Evolutionary conservation across 1,284 basidiomycete genomes (phyloP).

Genomic region (Trichosporon ovoides): DNA sequence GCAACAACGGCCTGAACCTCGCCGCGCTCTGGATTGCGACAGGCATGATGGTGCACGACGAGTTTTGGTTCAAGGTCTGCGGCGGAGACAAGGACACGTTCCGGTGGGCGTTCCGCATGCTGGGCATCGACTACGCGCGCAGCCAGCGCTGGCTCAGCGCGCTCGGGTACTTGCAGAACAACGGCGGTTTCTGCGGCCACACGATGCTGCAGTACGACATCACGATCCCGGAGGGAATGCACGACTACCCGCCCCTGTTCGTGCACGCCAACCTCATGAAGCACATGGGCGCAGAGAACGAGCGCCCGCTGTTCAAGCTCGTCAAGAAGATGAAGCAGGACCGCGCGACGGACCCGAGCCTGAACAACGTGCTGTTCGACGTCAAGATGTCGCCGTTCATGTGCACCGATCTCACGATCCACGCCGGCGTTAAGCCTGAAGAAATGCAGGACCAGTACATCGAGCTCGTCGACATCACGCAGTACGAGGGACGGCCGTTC

Average conservation of each 20-base stretch:
- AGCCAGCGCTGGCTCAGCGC: constrained; percentile 49
- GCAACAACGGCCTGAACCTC: constrained; percentile 50
- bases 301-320: constrained; percentile 38
- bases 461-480: constrained; percentile 22
- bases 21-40: constrained; percentile 51
- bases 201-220: constrained; percentile 46
- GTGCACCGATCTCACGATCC: constrained; percentile 44
- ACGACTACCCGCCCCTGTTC: constrained; percentile 33
- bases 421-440: constrained; percentile 10
- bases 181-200: constrained; percentile 50
- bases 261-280: constrained; percentile 51
- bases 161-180: constrained; percentile 39
- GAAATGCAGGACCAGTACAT: constrained; percentile 16
- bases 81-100: constrained; percentile 52
- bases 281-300: constrained; percentile 35
- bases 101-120: constrained; percentile 50
- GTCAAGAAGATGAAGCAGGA: constrained; percentile 40
- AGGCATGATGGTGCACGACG: constrained; percentile 37
- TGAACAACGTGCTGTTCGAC: constrained; percentile 42
- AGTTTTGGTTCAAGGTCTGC: constrained; percentile 51
- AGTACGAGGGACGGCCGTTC: constrained; percentile 34
- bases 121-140: constrained; percentile 44
- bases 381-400: constrained; percentile 46
- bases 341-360: constrained; percentile 22
- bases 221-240: constrained; percentile 24